phyloP scores from a whole-genome alignment of 495 filamentous ascomycete genomes.

The Xylaria palmicola region DNA sequence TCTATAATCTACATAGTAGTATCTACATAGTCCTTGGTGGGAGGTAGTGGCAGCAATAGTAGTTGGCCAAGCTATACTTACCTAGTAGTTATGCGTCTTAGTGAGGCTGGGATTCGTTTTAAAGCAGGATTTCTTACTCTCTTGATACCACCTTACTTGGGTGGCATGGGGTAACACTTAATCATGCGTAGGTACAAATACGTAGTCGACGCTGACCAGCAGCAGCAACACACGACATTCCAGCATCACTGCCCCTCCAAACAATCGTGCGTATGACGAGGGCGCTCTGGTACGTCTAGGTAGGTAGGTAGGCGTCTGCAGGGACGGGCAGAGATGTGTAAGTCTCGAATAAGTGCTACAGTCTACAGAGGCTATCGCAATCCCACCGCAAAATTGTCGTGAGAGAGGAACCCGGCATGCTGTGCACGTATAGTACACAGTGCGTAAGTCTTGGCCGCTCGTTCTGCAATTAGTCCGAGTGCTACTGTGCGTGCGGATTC shows the following conservation, averaged over 20 bases:
- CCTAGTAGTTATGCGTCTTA: not conserved
- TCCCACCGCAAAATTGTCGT: no score
- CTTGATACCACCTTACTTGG: constrained; percentile 8
- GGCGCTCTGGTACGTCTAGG: not conserved
- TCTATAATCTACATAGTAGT: no score
- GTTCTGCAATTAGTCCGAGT: not conserved
- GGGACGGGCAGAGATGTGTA: not conserved
- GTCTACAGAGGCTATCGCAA: not conserved
- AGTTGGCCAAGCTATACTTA: not conserved
- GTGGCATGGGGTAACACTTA: constrained; percentile 4
- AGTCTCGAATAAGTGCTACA: not conserved
- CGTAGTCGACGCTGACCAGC: no score
- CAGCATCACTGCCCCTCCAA: not conserved
- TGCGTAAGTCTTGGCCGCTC: not conserved
- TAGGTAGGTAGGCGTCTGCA: not conserved
- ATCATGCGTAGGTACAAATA: not conserved
- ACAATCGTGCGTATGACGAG: not conserved
- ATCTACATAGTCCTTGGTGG: no score
- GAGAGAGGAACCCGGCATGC: no score
- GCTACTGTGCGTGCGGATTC: constrained; percentile 6
- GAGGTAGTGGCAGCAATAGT: no score
- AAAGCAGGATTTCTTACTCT: constrained; percentile 16
- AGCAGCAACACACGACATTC: not conserved
- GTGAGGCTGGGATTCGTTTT: constrained; percentile 12
- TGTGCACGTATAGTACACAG: not conserved